Conservation (phyloP, 73 alveolate genomes). For the Uronychia setigera region DNA sequence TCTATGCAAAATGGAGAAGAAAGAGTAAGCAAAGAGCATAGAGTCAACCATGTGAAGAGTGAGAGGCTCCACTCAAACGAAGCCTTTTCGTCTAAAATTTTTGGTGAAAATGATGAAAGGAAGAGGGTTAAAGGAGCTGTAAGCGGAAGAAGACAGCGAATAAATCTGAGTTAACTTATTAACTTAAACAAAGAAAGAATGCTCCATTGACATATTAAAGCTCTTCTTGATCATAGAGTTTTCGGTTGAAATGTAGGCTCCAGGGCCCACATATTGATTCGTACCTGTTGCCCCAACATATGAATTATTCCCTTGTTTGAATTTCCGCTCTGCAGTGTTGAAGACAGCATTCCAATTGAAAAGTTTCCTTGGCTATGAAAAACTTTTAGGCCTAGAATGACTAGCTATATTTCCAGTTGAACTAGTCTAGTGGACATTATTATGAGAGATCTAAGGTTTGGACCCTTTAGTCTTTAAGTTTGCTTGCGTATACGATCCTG, state of each 20-base stretch:
- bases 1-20: neutral
- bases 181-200: slow-evolving; percentile 1
- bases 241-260: slow-evolving; percentile 56
- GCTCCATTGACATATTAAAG: slow-evolving; percentile 69
- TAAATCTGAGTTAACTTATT: too few species aligned
- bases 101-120: neutral
- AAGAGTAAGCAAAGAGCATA: neutral
- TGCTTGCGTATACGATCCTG: slow-evolving; percentile 41
- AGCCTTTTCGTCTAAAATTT: neutral
- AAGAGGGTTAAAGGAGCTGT: neutral
- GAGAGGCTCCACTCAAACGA: neutral
- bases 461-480: neutral
- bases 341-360: slow-evolving; percentile 8
- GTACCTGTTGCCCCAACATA: slow-evolving; percentile 49
- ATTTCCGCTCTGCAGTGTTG: slow-evolving; percentile 57
- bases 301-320: slow-evolving; percentile 46
- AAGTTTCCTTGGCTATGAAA: slow-evolving; percentile 43
- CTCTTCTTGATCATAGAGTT: slow-evolving; percentile 70
- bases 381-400: slow-evolving; percentile 50
- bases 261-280: slow-evolving; percentile 55
- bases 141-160: neutral
- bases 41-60: neutral
- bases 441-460: neutral
- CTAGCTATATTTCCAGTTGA: neutral
- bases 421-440: too few species aligned